Evolutionary conservation across 2,329 filamentous ascomycete genomes (phyloP).

Genomic region (Trichoderma koningiopsis): DNA sequence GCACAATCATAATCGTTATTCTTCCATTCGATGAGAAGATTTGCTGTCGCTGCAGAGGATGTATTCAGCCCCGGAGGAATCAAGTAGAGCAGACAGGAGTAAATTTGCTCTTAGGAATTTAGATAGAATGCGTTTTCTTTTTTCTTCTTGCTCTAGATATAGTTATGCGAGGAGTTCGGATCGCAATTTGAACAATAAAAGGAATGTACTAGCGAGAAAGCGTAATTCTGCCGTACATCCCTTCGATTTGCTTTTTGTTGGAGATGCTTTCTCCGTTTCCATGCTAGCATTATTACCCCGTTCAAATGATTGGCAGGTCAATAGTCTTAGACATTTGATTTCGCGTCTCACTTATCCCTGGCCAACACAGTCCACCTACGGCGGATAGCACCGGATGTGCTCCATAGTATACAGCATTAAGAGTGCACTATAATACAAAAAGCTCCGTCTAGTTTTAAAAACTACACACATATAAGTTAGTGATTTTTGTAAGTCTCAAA

Average conservation of each 20-base stretch:
- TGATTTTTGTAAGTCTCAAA: too few species aligned
- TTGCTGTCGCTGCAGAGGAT: background rate
- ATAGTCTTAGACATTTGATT: background rate
- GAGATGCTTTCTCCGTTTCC: background rate
- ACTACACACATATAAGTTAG: background rate
- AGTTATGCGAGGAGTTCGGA: background rate
- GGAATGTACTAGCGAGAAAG: background rate
- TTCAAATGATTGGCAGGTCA: background rate
- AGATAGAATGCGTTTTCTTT: background rate
- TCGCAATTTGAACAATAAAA: background rate
- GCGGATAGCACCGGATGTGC: background rate
- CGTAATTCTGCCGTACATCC: background rate
- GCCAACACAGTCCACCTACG: background rate
- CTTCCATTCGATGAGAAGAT: background rate
- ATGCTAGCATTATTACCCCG: background rate
- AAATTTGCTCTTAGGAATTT: too few species aligned
- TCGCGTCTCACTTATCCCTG: constrained; percentile 5
- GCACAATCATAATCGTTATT: background rate
- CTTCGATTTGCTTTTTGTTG: background rate
- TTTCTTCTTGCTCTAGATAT: background rate
- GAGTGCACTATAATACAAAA: background rate
- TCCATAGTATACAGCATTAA: background rate
- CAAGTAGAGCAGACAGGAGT: background rate
- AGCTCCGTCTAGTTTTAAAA: background rate
- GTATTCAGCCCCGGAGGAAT: background rate